phyloP scores from a whole-genome alignment of 371 early-diverging fungal species.

The Circinella minor region DNA sequence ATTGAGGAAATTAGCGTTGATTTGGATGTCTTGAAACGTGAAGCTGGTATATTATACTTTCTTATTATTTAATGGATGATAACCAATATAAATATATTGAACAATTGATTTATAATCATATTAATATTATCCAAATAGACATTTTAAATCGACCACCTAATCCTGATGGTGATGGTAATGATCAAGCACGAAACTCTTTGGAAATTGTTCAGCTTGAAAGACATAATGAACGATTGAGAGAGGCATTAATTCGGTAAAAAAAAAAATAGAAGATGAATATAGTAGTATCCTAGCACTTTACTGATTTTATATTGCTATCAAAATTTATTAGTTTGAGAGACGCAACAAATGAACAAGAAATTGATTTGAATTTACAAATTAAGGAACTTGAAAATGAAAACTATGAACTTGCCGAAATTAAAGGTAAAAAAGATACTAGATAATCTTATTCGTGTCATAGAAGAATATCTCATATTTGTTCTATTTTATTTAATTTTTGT shows the following conservation, averaged over 20 bases:
- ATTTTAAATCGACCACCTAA: slow-evolving; percentile 43
- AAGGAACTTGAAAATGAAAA: slow-evolving; percentile 75
- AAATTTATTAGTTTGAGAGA: slow-evolving; percentile 71
- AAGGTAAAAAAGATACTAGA: slow-evolving; percentile 22
- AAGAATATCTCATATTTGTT: no score
- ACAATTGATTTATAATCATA: neutral
- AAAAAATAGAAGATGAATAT: neutral
- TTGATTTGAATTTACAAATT: slow-evolving; percentile 64
- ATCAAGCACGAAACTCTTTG: slow-evolving; percentile 52
- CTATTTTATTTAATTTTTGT: no score
- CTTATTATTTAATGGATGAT: neutral
- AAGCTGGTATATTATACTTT: slow-evolving; percentile 42
- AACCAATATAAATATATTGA: neutral
- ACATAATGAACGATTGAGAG: slow-evolving; percentile 88
- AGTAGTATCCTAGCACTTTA: neutral
- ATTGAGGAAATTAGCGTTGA: slow-evolving; percentile 80
- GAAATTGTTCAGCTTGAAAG: slow-evolving; percentile 73
- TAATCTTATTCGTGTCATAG: no score
- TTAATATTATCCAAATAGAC: slow-evolving; percentile 18
- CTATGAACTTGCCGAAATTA: slow-evolving; percentile 58
- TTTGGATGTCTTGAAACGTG: slow-evolving; percentile 72
- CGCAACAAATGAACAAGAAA: slow-evolving; percentile 74
- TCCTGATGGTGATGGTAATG: slow-evolving; percentile 26
- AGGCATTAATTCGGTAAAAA: slow-evolving; percentile 75
- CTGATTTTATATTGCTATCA: no score